phyloP scores from a whole-genome alignment of 2,329 filamentous ascomycete genomes.

The Neofusicoccum sp. region DNA sequence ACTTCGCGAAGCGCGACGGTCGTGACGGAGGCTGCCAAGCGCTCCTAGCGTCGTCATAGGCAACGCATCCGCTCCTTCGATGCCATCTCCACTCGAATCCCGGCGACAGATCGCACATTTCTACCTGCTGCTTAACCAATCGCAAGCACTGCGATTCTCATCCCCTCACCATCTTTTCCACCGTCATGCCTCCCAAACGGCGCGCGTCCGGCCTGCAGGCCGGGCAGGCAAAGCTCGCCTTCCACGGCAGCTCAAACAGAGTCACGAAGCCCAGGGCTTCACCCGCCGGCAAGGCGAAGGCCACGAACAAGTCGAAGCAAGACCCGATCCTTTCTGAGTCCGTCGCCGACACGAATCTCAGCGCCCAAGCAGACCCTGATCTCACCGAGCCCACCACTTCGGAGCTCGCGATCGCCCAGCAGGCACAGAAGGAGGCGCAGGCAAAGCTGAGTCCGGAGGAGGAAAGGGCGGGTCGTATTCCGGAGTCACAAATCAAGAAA shows the following conservation, averaged over 20 bases:
- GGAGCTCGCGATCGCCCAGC: constrained; percentile 40
- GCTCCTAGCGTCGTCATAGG: constrained; percentile 4
- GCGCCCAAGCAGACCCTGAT: constrained; percentile 20
- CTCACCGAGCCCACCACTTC: constrained; percentile 36
- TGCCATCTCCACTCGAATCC: constrained; percentile 4
- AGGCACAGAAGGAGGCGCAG: constrained; percentile 36
- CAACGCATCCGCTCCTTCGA: constrained; percentile 4
- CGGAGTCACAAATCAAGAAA: constrained; percentile 65
- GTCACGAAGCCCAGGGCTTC: constrained; percentile 57
- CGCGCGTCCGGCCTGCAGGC: constrained; percentile 33
- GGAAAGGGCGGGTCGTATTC: constrained; percentile 61
- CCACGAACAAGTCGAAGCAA: constrained; percentile 38
- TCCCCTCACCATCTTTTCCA: not conserved
- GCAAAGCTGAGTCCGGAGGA: constrained; percentile 44
- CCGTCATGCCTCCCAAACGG: constrained; percentile 46
- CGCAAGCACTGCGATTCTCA: not conserved
- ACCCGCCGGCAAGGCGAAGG: constrained; percentile 20
- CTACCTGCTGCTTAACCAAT: not conserved
- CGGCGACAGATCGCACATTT: constrained; percentile 3
- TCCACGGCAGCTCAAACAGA: constrained; percentile 55
- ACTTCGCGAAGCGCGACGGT: constrained; percentile 8
- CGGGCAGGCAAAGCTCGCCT: constrained; percentile 60
- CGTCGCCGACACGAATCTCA: constrained; percentile 27
- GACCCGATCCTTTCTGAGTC: constrained; percentile 36
- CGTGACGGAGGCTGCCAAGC: not conserved